Evolutionary conservation across 1,284 basidiomycete genomes (phyloP), one percentile per base, ranked within the genome.

Genomic region (Pulveroboletus ridleyi): DNA sequence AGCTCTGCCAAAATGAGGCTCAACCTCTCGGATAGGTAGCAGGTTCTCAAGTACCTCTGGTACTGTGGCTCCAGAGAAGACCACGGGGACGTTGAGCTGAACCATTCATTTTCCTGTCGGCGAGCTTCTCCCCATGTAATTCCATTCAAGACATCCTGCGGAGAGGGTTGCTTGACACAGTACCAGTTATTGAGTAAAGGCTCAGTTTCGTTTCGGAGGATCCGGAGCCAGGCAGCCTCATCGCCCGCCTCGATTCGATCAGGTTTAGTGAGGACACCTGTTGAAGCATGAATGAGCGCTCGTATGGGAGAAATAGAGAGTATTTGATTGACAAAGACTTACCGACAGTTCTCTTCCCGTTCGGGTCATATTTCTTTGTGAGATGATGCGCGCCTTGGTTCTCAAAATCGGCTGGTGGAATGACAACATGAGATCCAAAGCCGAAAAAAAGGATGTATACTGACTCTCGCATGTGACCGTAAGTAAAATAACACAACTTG

Each of bases 211-310:
- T 89, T 85, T 13, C 81, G 78, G 39, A 91, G 83, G 56, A 89
- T 83, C 0, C 75, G 73, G 13, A 91, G 65, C 92, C 91, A 94
- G 2, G 69, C 70, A 0, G 73, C 69, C 66, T 92, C 87, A 41
- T 91, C 88, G 1, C 89, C 90, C 0, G 70, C 10, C 0, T 84
- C 85, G 56, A 93, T 90, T 7, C 87, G 85, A 71, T 94, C 92
- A 0, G 91, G 89, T 72, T 94, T 94, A 0, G 92, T 94, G 22
- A 94, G 80, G 22, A 94, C 91, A 63, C 91, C 92, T 93, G 47
- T 25, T 14, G 23, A 35, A 23, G 22, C 25, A 52, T 33, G 41
- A 17, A 14, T 65, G 9, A 3, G 20, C 44, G 17, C 9, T 56
- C 10, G 18, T 3, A 20, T 7, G 29, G 39, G 6, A 7, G 23